Evolutionary conservation across 768 basidiomycete genomes (phyloP), one percentile per base, ranked within the genome.

Genomic region (Hemileccinum impolitum): DNA sequence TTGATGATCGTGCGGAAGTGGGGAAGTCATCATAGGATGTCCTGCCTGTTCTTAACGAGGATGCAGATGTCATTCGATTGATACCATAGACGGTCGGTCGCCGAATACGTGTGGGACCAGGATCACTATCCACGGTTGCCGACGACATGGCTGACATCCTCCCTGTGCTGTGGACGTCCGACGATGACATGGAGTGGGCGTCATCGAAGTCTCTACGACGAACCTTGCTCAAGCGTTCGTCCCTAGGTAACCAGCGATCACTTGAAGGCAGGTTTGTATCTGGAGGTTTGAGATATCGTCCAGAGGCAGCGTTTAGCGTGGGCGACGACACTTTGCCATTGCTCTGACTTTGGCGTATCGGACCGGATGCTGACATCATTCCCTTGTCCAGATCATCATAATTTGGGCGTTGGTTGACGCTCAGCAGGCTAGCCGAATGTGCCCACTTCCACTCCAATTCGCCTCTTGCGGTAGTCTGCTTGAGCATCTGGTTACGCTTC

Each of bases 141-240:
- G 88, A 87, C 17, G 90, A 93, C 58, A 88, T 81, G 30, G 81
- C 79, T 6, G 89, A 91, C 74, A 86, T 78, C 47, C 81, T 81
- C 36, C 84, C 78, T 45, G 82, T 72, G 63, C 83, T 87, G 56
- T 86, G 86, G 26, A 93, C 74, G 57, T 93, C 92, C 40, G 88
- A 90, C 25, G 87, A 90, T 46, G 90, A 91, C 80, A 91, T 87
- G 26, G 92, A 94, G 62, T 88, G 90, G 60, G 92, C 91, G 62
- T 93, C 92, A 69, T 94, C 92, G 56, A 79, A 86, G 59, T 92
- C 89, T 63, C 88, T 73, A 63, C 87, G 79, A 54, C 91, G 80
- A 53, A 82, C 87, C 73, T 94, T 94, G 47, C 78, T 70, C 62
- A 85, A 66, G 21, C 85, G 78, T 62, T 87, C 85, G 42, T 78